Evolutionary conservation across 2,329 filamentous ascomycete genomes (phyloP).

Genomic region (Epichloe aotearoae): DNA sequence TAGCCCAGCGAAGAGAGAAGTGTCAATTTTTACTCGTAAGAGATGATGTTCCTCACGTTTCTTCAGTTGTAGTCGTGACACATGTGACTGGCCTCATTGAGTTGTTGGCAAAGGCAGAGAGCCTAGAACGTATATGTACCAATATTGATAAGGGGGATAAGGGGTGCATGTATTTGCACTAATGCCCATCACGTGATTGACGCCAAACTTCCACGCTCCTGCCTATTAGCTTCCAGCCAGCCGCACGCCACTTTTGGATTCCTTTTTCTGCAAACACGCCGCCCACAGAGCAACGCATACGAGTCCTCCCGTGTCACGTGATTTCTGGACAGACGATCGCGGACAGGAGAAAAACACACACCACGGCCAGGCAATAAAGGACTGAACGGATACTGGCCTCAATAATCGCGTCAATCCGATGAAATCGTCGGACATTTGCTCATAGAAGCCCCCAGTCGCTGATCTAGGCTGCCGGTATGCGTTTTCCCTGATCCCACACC

Average conservation of each 20-base stretch:
- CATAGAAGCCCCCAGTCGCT: constrained; percentile 15
- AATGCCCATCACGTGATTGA: neutral
- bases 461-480: constrained; percentile 20
- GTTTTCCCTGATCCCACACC: constrained; percentile 10
- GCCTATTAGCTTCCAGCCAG: neutral
- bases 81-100: no score
- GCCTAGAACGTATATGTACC: no score
- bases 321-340: constrained; percentile 16
- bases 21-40: neutral
- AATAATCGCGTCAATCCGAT: constrained; percentile 15
- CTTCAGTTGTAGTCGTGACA: neutral
- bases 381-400: constrained; percentile 12
- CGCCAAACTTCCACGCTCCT: neutral
- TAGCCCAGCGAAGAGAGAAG: neutral
- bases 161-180: neutral
- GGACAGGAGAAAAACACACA: constrained; percentile 13
- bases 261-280: constrained; percentile 1
- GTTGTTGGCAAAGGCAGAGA: no score
- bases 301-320: constrained; percentile 16
- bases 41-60: neutral
- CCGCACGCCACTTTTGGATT: neutral
- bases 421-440: constrained; percentile 14
- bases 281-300: neutral
- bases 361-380: constrained; percentile 8
- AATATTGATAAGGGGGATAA: no score